phyloP scores from a whole-genome alignment of 2,329 filamentous ascomycete genomes.

The Helicocarpus griseus region DNA sequence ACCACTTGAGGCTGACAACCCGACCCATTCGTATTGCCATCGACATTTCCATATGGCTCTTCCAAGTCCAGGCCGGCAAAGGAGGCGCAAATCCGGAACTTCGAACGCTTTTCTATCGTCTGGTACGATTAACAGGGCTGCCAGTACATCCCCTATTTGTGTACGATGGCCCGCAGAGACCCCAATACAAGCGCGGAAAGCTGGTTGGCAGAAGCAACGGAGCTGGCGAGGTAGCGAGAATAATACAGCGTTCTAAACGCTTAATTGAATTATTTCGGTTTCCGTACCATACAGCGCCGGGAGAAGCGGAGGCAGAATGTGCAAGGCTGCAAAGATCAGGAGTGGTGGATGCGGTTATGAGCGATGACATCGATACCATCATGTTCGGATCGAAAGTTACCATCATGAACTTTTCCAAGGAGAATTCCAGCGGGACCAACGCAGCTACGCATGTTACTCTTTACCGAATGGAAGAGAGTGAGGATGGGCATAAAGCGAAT shows the following conservation, averaged over 20 bases:
- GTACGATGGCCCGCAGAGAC: conserved; percentile 79
- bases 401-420: conserved; percentile 73
- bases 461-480: conserved; percentile 57
- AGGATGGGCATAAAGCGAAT: conserved; percentile 36
- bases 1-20: conserved; percentile 60
- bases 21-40: conserved; percentile 78
- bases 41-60: conserved; percentile 95
- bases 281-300: conserved; percentile 73
- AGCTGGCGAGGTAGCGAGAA: conserved; percentile 50
- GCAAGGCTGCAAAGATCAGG: conserved; percentile 72
- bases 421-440: conserved; percentile 50
- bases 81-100: conserved; percentile 85
- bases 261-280: conserved; percentile 80
- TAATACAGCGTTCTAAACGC: conserved; percentile 66
- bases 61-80: conserved; percentile 76
- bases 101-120: conserved; percentile 84
- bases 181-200: conserved; percentile 81
- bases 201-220: conserved; percentile 40
- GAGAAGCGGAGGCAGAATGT: conserved; percentile 94
- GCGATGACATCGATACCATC: conserved; percentile 91
- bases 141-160: conserved; percentile 84
- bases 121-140: conserved; percentile 64
- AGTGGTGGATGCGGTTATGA: conserved; percentile 85
- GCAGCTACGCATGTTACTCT: conserved; percentile 76
- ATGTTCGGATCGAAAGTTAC: conserved; percentile 88